These are phyloP conservation scores for Corynespora cassiicola DNA, from an alignment of 2,329 filamentous ascomycete species.

Conservation along the genomic window DNA sequence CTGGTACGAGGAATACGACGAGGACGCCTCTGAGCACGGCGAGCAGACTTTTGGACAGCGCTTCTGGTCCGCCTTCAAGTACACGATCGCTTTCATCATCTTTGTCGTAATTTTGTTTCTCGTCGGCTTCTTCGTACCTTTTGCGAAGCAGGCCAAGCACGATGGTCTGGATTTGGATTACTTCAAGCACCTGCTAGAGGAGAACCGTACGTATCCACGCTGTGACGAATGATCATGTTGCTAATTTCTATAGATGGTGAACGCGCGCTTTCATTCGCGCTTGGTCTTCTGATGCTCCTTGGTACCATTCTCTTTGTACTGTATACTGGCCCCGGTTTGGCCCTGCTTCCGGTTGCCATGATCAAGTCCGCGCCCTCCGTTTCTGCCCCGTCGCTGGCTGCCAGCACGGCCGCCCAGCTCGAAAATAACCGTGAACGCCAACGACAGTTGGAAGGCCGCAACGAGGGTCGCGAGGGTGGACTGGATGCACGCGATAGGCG, in stretches of 20 bases:
- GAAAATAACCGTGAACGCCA: slow-evolving; percentile 91
- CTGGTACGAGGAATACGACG: slow-evolving; percentile 96
- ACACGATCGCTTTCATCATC: slow-evolving; percentile 83
- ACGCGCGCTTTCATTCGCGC: slow-evolving; percentile 85
- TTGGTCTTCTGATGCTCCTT: slow-evolving; percentile 86
- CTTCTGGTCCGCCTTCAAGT: slow-evolving; percentile 86
- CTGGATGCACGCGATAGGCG: slow-evolving; percentile 85
- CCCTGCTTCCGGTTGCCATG: slow-evolving; percentile 84
- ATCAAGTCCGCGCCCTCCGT: slow-evolving; percentile 91
- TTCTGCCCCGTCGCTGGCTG: slow-evolving; percentile 79
- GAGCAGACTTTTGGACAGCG: slow-evolving; percentile 73
- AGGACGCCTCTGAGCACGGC: slow-evolving; percentile 82
- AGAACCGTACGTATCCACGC: slow-evolving; percentile 68
- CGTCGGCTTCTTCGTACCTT: slow-evolving; percentile 91
- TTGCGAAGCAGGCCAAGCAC: slow-evolving; percentile 68
- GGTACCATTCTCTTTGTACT: slow-evolving; percentile 86
- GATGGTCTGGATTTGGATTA: slow-evolving; percentile 83
- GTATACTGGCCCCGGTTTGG: slow-evolving; percentile 88
- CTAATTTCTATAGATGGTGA: slow-evolving; percentile 70
- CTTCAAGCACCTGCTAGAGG: slow-evolving; percentile 82
- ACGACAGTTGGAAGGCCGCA: slow-evolving; percentile 86
- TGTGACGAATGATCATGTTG: slow-evolving; percentile 3
- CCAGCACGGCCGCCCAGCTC: slow-evolving; percentile 79
- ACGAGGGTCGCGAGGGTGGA: slow-evolving; percentile 74
- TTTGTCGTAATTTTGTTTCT: slow-evolving; percentile 85